Conservation (phyloP, 441 rosid species). For the Erodium moschatum region DNA sequence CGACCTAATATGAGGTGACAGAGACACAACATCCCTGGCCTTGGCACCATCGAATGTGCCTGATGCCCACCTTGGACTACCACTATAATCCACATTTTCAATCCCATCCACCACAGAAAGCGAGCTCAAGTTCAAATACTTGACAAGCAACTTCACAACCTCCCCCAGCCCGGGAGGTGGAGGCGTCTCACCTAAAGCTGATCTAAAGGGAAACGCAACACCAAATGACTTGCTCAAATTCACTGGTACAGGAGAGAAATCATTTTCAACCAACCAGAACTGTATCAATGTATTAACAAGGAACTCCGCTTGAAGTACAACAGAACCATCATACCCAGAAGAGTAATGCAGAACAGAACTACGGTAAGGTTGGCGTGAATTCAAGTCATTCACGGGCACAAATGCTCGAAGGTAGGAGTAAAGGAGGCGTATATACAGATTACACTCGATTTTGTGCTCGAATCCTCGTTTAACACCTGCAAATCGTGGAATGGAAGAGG, state of each 20-base stretch:
- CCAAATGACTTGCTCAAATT: conserved; percentile 54
- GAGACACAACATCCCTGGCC: conserved; percentile 28
- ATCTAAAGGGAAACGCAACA: conserved; percentile 38
- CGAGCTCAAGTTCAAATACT: conserved; percentile 63
- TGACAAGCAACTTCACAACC: conserved; percentile 68
- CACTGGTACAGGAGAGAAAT: conserved; percentile 64
- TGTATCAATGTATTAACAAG: conserved; percentile 55
- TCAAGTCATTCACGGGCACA: conserved; percentile 59
- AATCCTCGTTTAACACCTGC: conserved; percentile 44
- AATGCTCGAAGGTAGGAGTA: conserved; percentile 62
- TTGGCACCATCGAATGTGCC: conserved; percentile 33
- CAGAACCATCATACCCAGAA: conserved; percentile 48
- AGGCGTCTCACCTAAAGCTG: conserved; percentile 54
- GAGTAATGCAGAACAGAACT: conserved; percentile 68
- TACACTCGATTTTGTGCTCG: conserved; percentile 50
- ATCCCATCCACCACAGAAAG: conserved; percentile 26
- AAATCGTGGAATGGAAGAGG: conserved; percentile 31
- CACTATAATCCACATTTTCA: conserved; percentile 29
- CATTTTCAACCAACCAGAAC: conserved; percentile 88
- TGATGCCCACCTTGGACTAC: conserved; percentile 35
- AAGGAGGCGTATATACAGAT: conserved; percentile 51
- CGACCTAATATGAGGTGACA: conserved; percentile 22
- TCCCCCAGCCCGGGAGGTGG: conserved; percentile 66
- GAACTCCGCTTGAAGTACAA: conserved; percentile 55
- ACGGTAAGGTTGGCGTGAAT: conserved; percentile 55